Base-by-base conservation (phyloP, 2,329 filamentous ascomycete genomes). In the Cordyceps javanica region DNA sequence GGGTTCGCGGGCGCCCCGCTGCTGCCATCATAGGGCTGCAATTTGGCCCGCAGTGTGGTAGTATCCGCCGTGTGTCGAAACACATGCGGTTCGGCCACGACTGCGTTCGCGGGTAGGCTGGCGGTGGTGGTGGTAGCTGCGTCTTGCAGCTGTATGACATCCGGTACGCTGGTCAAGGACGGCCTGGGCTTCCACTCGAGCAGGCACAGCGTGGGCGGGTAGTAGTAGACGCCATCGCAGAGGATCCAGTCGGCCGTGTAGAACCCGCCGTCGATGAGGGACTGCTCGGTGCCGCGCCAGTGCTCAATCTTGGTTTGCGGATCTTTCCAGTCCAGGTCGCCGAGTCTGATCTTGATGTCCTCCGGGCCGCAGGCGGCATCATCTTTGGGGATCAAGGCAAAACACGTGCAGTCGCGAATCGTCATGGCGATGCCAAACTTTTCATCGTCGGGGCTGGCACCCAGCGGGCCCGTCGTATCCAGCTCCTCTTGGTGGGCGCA, bases 311-410 rank as follows among this genome's bases (percentile, higher is more conserved):
- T 92, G 55, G 80, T 80, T 0, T 73, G 73, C 9, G 81, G 78
- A 58, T 86, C 86, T 74, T 94, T 94, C 65, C 88, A 80, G 71
- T 94, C 90, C 44, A 93, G 78, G 67, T 94, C 90, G 1, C 87
- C 88, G 10, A 94, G 77, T 55, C 87, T 82, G 44, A 83, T 77
- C 57, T 82, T 77, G 7, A 85, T 69, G 1, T 68, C 67, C 7
- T 64, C 61, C 1, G 65, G 60, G 8, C 62, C 55, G 16, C 61
- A 63, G 44, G 71, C 67, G 19, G 63, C 60, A 8, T 60, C 55
- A 14, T 61, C 58, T 13, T 46, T 60, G 3, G 71, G 71, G 57
- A 91, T 79, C 65, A 83, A 82, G 41, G 90, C 75, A 66, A 87
- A 91, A 64, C 89, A 81, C 3, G 88, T 90, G 69, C 89, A 91